Base-by-base conservation (phyloP, 371 early-diverging fungal species). In the Mucor mucedo region DNA sequence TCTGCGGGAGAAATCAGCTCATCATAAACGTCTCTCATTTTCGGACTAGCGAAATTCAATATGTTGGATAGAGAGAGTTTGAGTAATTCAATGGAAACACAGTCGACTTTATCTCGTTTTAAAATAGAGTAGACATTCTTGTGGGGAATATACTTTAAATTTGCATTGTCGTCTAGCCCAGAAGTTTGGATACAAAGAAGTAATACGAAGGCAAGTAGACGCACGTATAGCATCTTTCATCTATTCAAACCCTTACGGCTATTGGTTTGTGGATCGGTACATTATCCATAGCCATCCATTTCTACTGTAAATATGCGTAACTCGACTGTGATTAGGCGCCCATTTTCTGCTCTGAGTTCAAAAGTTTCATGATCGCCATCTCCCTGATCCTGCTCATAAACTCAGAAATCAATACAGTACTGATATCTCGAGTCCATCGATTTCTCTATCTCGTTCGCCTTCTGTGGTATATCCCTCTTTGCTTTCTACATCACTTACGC, bases 31-130 rank as follows among this genome's bases (percentile, higher is more conserved):
- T 62, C 49, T 62, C 55, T 35, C 55, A 62, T 55, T 39, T 62
- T 30, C 49, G 62, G 62, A 55, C 55, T 62, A 48, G 49, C 49
- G 56, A 62, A 62, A 48, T 62, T 55, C 55, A 62, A 62, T 35
- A 62, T 62, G 62, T 55, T 62, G 54, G 62, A 62, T 27, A 62
- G 54, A 55, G 62, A 62, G 55, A 62, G 62, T 39, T 62, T 62
- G 41, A 62, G 39, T 62, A 62, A 29, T 30, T 62, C 62, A 55
- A 55, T 28, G 55, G 62, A 55, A 40, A 55, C 28, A 62, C 38
- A 21, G 40, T 47, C 62, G 49, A 62, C 16, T 16, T 16, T 45
- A 5, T 62, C 48, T 62, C 55, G 62, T 32, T 62, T 39, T 49
- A 62, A 39, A 39, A 62, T 62, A 49, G 56, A 62, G 44, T 61